Percentiles rank a stretch among this genome's conserved stretches.
phyloP scores from a whole-genome alignment of 2,329 filamentous ascomycete genomes.

The Scytalidium sp. region DNA sequence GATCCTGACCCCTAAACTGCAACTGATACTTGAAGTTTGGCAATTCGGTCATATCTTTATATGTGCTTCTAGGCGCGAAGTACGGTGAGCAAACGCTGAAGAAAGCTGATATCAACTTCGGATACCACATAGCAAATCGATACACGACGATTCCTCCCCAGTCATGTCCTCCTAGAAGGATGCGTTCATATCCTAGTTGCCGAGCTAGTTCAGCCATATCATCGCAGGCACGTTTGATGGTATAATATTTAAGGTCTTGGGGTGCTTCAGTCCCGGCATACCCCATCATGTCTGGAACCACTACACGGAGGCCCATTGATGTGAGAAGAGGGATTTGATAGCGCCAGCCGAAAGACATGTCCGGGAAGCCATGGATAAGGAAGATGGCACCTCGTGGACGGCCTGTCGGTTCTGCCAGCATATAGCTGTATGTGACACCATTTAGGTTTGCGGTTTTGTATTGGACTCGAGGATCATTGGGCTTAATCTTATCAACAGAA shows the following conservation, averaged over 20 bases:
- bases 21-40: conserved; percentile 83
- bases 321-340: conserved; percentile 79
- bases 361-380: conserved; percentile 67
- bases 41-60: conserved; percentile 48
- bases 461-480: conserved; percentile 64
- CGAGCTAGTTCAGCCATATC: conserved; percentile 74
- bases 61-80: conserved; percentile 48
- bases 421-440: conserved; percentile 68
- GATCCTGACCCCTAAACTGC: conserved; percentile 67
- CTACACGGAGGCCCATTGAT: conserved; percentile 70
- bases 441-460: conserved; percentile 62
- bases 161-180: conserved; percentile 89
- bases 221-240: conserved; percentile 66
- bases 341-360: conserved; percentile 82
- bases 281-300: conserved; percentile 83
- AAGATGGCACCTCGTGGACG: conserved; percentile 47
- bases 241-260: conserved; percentile 59
- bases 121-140: conserved; percentile 71
- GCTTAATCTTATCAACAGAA: conserved; percentile 57
- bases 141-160: conserved; percentile 83
- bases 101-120: conserved; percentile 67
- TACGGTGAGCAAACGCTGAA: conserved; percentile 84
- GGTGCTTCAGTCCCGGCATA: conserved; percentile 77
- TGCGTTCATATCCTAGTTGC: conserved; percentile 38
- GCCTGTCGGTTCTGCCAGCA: conserved; percentile 48